Percentiles rank a stretch among this genome's conserved stretches.
Conservation (phyloP, 129 eudicot genomes). For the Flaveria bidentis region DNA sequence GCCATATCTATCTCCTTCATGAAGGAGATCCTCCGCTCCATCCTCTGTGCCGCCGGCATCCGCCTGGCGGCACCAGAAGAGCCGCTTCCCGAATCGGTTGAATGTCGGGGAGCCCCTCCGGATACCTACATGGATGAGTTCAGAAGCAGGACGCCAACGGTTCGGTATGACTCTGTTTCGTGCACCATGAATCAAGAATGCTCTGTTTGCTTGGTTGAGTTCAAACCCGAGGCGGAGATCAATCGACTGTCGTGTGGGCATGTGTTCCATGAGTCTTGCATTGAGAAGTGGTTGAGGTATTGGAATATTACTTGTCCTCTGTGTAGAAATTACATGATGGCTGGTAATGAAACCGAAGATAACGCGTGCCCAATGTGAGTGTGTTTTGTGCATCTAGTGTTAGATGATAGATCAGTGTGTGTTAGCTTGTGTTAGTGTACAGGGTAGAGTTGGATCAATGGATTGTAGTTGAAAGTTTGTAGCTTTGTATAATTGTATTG, state of each 20-base stretch:
- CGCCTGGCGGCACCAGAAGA: slow-evolving; percentile 55
- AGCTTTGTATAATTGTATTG: neutral
- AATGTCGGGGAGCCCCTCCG: slow-evolving; percentile 45
- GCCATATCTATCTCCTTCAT: slow-evolving; percentile 66
- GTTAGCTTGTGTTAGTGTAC: neutral
- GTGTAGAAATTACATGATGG: slow-evolving; percentile 64
- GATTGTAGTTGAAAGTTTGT: neutral
- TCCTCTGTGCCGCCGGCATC: slow-evolving; percentile 59
- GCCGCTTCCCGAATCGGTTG: slow-evolving; percentile 29
- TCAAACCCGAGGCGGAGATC: slow-evolving; percentile 61
- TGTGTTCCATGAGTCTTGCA: slow-evolving; percentile 65
- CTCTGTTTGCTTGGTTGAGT: slow-evolving; percentile 71
- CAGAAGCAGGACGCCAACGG: slow-evolving; percentile 53
- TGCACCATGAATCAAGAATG: slow-evolving; percentile 53
- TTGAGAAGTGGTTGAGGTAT: slow-evolving; percentile 76
- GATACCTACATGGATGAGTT: slow-evolving; percentile 65
- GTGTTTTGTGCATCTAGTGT: neutral
- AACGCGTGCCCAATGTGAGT: slow-evolving; percentile 74
- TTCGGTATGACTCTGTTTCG: slow-evolving; percentile 54
- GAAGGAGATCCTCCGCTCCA: slow-evolving; percentile 53
- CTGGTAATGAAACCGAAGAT: slow-evolving; percentile 54
- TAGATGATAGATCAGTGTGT: too few relatives aligned
- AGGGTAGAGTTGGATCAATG: neutral
- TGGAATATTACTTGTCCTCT: slow-evolving; percentile 82
- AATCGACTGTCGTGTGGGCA: slow-evolving; percentile 76